phyloP scores from a whole-genome alignment of 2,329 filamentous ascomycete species.

The Neopestalotiopsis clavispora region DNA sequence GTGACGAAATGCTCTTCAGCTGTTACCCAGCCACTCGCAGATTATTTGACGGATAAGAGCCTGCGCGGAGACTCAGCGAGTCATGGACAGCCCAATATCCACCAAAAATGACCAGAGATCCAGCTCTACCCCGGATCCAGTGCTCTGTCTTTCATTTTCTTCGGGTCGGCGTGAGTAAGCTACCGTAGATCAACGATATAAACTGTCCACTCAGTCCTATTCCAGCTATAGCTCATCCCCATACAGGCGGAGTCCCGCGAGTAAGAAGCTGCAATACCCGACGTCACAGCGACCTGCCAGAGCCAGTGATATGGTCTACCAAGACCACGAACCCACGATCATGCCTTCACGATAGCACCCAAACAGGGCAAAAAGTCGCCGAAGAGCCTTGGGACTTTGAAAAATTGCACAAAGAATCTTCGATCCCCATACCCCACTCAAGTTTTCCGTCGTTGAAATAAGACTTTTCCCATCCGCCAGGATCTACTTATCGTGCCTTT shows the following conservation, averaged over 20 bases:
- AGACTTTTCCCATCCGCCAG: background rate
- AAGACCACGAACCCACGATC: background rate
- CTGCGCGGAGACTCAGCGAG: background rate
- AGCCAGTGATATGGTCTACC: background rate
- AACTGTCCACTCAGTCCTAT: background rate
- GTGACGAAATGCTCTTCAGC: background rate
- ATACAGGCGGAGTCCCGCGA: background rate
- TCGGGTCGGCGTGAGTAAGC: background rate
- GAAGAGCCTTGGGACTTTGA: background rate
- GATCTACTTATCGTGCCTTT: background rate
- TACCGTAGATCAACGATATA: background rate
- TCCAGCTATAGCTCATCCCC: background rate
- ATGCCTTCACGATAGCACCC: background rate
- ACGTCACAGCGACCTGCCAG: background rate
- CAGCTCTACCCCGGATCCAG: constrained; percentile 1
- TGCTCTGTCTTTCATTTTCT: background rate
- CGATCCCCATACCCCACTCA: background rate
- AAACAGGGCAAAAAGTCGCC: background rate
- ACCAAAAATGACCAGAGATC: background rate
- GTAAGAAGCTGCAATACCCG: background rate
- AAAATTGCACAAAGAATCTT: background rate
- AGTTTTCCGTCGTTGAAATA: constrained; percentile 1
- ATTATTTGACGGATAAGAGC: background rate
- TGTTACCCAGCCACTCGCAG: background rate
- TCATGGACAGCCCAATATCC: background rate